Evolutionary conservation across 129 eudicot species (phyloP).

Genomic region (Logfia minima): DNA sequence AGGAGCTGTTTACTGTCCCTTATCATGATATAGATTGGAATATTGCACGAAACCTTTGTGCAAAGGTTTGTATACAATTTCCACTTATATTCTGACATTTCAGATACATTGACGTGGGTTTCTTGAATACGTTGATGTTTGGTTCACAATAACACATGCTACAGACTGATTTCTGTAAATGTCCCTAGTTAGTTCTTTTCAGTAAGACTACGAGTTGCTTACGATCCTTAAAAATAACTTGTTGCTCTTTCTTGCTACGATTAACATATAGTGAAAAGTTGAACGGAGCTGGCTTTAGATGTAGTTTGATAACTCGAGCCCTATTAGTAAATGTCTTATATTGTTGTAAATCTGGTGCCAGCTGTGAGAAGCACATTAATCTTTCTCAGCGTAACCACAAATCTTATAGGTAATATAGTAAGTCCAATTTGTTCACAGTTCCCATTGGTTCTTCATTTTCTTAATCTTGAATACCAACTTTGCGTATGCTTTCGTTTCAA

Average conservation of each 20-base stretch:
- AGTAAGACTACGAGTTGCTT: neutral
- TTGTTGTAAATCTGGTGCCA: neutral
- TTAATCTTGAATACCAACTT: too few relatives aligned
- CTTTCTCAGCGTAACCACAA: neutral
- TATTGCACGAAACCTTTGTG: slow-evolving; percentile 83
- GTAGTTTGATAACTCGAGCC: neutral
- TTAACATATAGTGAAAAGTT: neutral
- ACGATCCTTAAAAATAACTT: neutral
- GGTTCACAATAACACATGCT: slow-evolving; percentile 6
- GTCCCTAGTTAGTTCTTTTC: neutral
- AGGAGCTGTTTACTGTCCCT: slow-evolving; percentile 74
- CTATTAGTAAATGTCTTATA: neutral
- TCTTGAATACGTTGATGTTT: slow-evolving; percentile 20
- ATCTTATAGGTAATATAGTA: neutral
- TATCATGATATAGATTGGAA: slow-evolving; percentile 91
- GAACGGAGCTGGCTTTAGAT: neutral
- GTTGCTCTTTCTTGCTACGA: neutral
- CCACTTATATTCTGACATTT: slow-evolving; percentile 6
- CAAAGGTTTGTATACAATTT: slow-evolving; percentile 58
- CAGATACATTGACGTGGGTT: slow-evolving; percentile 17
- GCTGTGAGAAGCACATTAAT: neutral
- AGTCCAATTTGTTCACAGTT: neutral
- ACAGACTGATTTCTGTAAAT: neutral
- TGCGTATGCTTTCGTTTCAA: too few relatives aligned
- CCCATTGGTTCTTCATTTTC: neutral